These are phyloP conservation scores for Symbiodinium pilosum DNA, from an alignment of 73 alveolate genomes.

Conservation along the genomic window DNA sequence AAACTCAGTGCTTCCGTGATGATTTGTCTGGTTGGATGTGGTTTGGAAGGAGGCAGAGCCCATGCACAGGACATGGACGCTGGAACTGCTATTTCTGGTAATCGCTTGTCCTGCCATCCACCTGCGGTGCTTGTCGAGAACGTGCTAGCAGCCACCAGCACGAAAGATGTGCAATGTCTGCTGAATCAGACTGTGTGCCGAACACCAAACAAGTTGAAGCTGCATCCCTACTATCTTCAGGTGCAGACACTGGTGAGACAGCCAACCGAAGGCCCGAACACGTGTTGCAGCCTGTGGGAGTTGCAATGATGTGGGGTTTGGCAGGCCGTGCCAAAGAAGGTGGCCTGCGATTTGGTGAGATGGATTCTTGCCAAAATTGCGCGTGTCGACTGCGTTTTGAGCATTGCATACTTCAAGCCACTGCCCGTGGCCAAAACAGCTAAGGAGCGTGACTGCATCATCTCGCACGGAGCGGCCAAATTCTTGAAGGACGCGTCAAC, in stretches of 20 bases:
- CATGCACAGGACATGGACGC: too few species aligned
- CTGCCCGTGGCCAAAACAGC: background rate
- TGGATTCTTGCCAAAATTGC: conserved; percentile 96
- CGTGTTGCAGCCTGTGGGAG: background rate
- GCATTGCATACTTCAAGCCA: background rate
- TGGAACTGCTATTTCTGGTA: too few species aligned
- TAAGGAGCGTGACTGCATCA: conserved; percentile 99
- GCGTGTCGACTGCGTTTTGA: background rate
- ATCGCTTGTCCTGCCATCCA: too few species aligned
- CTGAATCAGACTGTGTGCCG: too few species aligned
- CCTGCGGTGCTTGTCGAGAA: too few species aligned
- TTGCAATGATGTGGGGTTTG: background rate
- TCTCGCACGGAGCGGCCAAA: conserved; percentile 99
- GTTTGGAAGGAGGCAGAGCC: too few species aligned
- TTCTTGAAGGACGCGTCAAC: conserved; percentile 95
- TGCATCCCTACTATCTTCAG: conserved; percentile 83
- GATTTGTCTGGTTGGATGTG: too few species aligned
- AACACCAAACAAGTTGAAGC: too few species aligned
- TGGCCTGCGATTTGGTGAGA: conserved; percentile 99
- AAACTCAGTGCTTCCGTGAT: too few species aligned
- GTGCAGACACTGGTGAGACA: conserved; percentile 99
- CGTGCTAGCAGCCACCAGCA: too few species aligned
- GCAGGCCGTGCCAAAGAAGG: conserved; percentile 99
- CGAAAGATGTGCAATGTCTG: too few species aligned
- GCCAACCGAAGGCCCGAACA: conserved; percentile 99